A percentile compares a stretch with the other conserved stretches of the same genome.
Conservation (phyloP, 352 stramenopile genomes). For the Phytophthora megakarya region DNA sequence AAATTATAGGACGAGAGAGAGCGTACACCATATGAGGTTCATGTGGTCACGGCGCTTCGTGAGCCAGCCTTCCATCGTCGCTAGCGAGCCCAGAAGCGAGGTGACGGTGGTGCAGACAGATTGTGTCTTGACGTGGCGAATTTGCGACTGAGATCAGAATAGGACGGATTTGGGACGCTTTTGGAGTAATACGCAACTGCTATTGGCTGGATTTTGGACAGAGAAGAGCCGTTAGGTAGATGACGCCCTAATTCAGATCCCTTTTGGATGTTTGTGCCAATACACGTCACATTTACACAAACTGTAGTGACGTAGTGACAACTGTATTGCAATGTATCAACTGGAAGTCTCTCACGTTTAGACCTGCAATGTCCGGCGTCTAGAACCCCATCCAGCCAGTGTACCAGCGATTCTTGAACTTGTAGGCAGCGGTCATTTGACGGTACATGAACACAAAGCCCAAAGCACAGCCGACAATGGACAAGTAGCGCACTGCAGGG, state of each 20-base stretch:
- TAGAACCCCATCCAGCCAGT: slow-evolving; percentile 86
- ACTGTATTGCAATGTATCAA: no score
- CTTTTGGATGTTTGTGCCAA: slow-evolving; percentile 11
- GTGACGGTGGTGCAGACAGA: neutral
- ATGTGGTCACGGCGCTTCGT: slow-evolving; percentile 90
- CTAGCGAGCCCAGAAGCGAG: slow-evolving; percentile 2
- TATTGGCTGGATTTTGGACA: slow-evolving; percentile 19
- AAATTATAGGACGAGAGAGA: slow-evolving; percentile 1
- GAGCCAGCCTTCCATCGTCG: slow-evolving; percentile 86
- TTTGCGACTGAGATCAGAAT: slow-evolving; percentile 23
- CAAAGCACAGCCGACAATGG: slow-evolving; percentile 60
- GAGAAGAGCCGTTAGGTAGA: slow-evolving; percentile 12
- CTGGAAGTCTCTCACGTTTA: no score
- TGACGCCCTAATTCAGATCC: neutral
- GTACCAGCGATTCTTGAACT: slow-evolving; percentile 91
- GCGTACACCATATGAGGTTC: slow-evolving; percentile 91
- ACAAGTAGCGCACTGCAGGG: slow-evolving; percentile 53
- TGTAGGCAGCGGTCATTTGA: slow-evolving; percentile 85
- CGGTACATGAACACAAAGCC: slow-evolving; percentile 87
- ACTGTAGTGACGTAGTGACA: slow-evolving; percentile 16
- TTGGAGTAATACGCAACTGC: slow-evolving; percentile 29
- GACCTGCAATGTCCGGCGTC: slow-evolving; percentile 5
- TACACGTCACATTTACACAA: slow-evolving; percentile 18
- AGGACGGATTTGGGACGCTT: slow-evolving; percentile 5
- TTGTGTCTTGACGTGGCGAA: slow-evolving; percentile 11